Evolutionary conservation across 345 rosid genomes (phyloP).

Genomic region (Ceriops zippeliana): DNA sequence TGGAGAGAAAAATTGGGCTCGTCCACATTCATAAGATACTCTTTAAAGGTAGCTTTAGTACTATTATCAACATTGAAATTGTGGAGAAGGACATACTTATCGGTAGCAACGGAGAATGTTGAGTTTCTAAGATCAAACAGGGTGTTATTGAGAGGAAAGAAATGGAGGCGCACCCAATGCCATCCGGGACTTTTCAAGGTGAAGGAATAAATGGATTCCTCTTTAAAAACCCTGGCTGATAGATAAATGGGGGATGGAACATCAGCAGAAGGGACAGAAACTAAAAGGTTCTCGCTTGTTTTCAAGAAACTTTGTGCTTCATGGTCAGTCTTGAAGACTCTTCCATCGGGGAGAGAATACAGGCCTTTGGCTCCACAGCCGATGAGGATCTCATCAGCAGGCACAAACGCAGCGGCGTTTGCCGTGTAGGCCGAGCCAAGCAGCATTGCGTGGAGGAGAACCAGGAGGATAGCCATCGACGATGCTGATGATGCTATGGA

Average conservation of each 20-base stretch:
- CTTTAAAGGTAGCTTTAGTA: neutral
- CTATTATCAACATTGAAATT: neutral
- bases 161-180: conserved; percentile 16
- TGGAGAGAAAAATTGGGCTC: conserved; percentile 5
- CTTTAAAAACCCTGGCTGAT: neutral
- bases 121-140: neutral
- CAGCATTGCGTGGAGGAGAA: neutral
- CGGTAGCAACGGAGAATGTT: conserved; percentile 6
- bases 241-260: conserved; percentile 5
- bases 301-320: neutral
- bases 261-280: conserved; percentile 2
- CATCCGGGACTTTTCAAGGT: conserved; percentile 4
- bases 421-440: neutral
- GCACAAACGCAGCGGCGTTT: neutral
- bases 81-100: conserved; percentile 13
- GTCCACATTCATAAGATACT: conserved; percentile 4
- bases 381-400: conserved; percentile 11
- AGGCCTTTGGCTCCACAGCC: conserved; percentile 7
- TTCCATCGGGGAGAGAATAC: conserved; percentile 3
- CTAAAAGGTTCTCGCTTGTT: neutral
- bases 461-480: neutral
- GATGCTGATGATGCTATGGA: neutral
- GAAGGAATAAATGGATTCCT: conserved; percentile 1
- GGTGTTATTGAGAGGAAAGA: conserved; percentile 3
- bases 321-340: conserved; percentile 10